Evolutionary conservation across 805 yeast genomes (phyloP), one percentile per base, ranked within the genome.

Genomic region (Priceomyces haplophilus): DNA sequence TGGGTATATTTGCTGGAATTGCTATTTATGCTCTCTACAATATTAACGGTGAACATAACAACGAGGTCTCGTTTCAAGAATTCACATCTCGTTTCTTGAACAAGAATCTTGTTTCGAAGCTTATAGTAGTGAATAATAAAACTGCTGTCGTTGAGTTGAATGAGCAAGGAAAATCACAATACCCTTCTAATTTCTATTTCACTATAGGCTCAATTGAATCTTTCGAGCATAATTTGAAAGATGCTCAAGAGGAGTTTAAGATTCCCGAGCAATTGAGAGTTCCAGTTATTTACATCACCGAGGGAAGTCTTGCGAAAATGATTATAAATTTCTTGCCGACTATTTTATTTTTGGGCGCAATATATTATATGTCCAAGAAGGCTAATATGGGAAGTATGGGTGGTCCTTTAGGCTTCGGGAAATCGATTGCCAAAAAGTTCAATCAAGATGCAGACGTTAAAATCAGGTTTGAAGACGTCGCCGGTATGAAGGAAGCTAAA

Each of bases 401-500:
- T 41, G 95, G 95, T 3, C 76, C 86, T 12, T 80, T 86, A 65
- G 78, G 79, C 41, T 86, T 90, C 57, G 96, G 97, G 45, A 88
- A 89, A 61, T 84, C 95, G 31, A 87, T 86, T 44, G 98, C 98
- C 3, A 87, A 88, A 61, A 75, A 82, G 49, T 91, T 91, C 71
- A 91, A 93, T 63, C 87, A 85, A 59, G 97, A 93, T 52, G 83
- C 90, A 2, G 95, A 88, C 49, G 86, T 93, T 47, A 88, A 87
- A 59, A 83, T 88, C 40, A 84, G 82, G 61, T 93, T 93, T 59
- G 79, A 83, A 54, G 98, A 95, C 63, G 99, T 93, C 40, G 99
- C 99, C 1, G 99, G 99, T 41, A 86, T 91, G 73, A 85, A 83
- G 48, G 99, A 93, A 67, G 96, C 99, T 8, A 93, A 93, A 65